Evolutionary conservation across 73 alveolate species (phyloP), one percentile per base, ranked within the genome.

Genomic region (Diophrys sp.): DNA sequence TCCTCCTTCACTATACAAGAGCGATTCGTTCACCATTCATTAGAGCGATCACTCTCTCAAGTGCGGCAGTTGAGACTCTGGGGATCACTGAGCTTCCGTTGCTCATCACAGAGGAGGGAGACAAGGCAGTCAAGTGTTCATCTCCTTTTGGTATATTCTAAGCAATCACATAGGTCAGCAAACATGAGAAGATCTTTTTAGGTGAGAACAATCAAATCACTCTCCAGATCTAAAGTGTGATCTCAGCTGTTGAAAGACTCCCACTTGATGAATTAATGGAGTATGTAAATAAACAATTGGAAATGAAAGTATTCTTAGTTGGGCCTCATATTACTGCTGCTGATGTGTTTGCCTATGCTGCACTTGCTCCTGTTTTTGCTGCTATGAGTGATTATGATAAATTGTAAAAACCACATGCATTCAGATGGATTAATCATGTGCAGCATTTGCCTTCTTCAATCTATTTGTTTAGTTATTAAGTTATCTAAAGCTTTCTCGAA

Each of bases 371-470:
- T 2, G 25, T 68, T 56, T 68, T 77, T 62, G 71, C 23, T 1
- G 29, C 29, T 23, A 77, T 80, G 79, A 1, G 81, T 54, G 93
- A 93, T 68, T 81, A 85, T 1, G 93, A 79, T 23, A 93, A 93
- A 89, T 24, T 67, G 0, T 31, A 73, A 79, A 74, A 67, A 32
- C 79, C 91, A 27, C 78, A 94, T 81, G 91, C 78, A 31, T 79
- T 91, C 75, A 77, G 98, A 78, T 94, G 98, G 98, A 81, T 89
- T 33, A 87, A 90, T 81, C 94, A 94, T 62, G 75, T 94, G 24
- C 89, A 94, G 86, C 93, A 94, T 75, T 83, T 94, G 34, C 89
- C 91, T 62, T 96, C 97, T n/a, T n/a, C n/a, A n/a, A n/a, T n/a
- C n/a, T n/a, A n/a, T n/a, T n/a, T n/a, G n/a, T n/a, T n/a, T n/a